Evolutionary conservation across 805 yeast genomes (phyloP), one percentile per base, ranked within the genome.

Genomic region (Candida endomychidarum): DNA sequence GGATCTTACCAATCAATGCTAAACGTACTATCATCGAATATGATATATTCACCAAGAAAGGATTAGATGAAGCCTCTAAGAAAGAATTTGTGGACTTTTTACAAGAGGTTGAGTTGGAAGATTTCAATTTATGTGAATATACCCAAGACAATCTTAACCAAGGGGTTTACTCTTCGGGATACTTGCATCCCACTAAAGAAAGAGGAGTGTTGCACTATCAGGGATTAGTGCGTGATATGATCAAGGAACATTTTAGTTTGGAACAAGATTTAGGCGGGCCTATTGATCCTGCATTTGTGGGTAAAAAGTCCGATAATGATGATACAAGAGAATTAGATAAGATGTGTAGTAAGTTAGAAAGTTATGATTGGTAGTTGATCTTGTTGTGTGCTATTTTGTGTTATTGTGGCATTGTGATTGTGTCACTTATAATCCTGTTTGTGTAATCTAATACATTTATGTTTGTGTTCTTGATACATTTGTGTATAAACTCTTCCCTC

Each of bases 61-160:
- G 83, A 8, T 54, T 76, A 35, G 67, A 65, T 18, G 74, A 74
- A 17, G 72, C 62, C 1, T 67, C 73, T 38, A 77, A 75, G 64
- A 75, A 76, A 50, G 83, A 78, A 51, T 78, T 78, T 63, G 80
- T 78, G 37, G 83, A 78, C 47, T 78, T 78, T 58, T 65, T 78
- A 59, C 82, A 78, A 57, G 65, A 72, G 54, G 83, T 78, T 43
- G 84, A 78, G 59, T 40, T 61, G 40, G 52, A 48, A 34, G 83
- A 79, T 59, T 79, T 64, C 60, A 75, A 79, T 55, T 63, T 79
- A 47, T 78, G 83, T 61, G 77, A 67, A 40, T 65, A 66, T 53
- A 78, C 84, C 7, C 83, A 79, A 53, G 74, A 74, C 63, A 78
- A 78, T 62, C 66, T 78, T 54, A 76, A 76, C 59, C 78, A 77